Conservation (phyloP, 176 grass and related monocot species). For the Aechmea fasciata region DNA sequence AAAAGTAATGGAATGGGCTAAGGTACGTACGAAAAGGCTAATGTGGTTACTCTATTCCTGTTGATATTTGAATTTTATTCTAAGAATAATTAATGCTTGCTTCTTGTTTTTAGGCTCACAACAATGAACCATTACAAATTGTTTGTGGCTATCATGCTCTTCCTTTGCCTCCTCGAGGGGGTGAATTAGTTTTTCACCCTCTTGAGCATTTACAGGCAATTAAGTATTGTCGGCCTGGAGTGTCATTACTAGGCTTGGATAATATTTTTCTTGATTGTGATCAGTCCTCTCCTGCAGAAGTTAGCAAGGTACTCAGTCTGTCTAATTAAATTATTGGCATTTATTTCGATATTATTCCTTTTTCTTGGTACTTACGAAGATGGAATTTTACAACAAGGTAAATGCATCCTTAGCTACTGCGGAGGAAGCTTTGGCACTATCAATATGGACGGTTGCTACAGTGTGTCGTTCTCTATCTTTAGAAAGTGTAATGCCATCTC, state of each 20-base stretch:
- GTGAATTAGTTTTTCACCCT: slow-evolving; percentile 79
- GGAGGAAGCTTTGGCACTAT: slow-evolving; percentile 87
- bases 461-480: slow-evolving; percentile 79
- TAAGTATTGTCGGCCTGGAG: slow-evolving; percentile 57
- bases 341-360: not conserved
- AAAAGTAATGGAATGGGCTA: slow-evolving; percentile 94
- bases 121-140: slow-evolving; percentile 90
- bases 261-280: slow-evolving; percentile 24
- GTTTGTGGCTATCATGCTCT: slow-evolving; percentile 93
- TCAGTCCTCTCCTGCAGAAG: slow-evolving; percentile 31
- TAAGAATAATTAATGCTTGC: slow-evolving; percentile 11
- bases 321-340: slow-evolving; percentile 8
- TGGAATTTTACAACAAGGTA: slow-evolving; percentile 38
- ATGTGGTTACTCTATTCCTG: not conserved
- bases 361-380: slow-evolving; percentile 25
- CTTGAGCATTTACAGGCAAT: slow-evolving; percentile 83
- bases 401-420: slow-evolving; percentile 57
- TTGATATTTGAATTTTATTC: slow-evolving; percentile 15
- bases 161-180: slow-evolving; percentile 62
- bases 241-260: slow-evolving; percentile 52
- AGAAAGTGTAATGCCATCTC: slow-evolving; percentile 62
- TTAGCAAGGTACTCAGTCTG: slow-evolving; percentile 46
- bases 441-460: slow-evolving; percentile 77
- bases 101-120: slow-evolving; percentile 57
- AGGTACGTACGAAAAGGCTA: slow-evolving; percentile 34